Conservation (phyloP, 164 flowering plant genomes). For the Chimonanthus praecox region DNA sequence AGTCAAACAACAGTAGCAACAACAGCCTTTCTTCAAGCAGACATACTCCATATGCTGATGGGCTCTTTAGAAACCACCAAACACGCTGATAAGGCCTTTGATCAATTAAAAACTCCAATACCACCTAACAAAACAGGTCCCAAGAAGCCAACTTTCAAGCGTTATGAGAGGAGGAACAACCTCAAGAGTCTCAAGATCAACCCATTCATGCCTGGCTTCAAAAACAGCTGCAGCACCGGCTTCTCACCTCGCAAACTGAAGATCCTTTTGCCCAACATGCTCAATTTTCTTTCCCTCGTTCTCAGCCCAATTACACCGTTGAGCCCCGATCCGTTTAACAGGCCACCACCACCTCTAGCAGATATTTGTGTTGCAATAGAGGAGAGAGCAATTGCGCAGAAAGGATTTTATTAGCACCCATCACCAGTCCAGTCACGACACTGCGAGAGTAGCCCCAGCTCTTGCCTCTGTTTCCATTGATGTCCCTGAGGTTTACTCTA, state of each 20-base stretch:
- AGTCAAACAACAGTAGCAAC: slow-evolving; percentile 14
- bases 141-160: slow-evolving; percentile 75
- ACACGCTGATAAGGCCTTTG: slow-evolving; percentile 22
- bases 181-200: slow-evolving; percentile 72
- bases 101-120: slow-evolving; percentile 30
- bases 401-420: slow-evolving; percentile 79
- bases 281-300: slow-evolving; percentile 90
- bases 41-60: slow-evolving; percentile 88
- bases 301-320: slow-evolving; percentile 92
- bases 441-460: slow-evolving; percentile 70
- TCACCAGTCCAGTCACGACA: slow-evolving; percentile 41
- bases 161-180: slow-evolving; percentile 73
- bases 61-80: slow-evolving; percentile 58
- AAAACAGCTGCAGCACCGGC: slow-evolving; percentile 13
- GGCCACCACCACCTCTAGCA: slow-evolving; percentile 26
- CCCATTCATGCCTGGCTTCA: slow-evolving; percentile 36
- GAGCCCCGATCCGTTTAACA: slow-evolving; percentile 43
- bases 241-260: slow-evolving; percentile 53
- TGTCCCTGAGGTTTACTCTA: slow-evolving; percentile 44
- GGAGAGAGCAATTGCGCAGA: slow-evolving; percentile 84
- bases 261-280: slow-evolving; percentile 77
- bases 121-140: slow-evolving; percentile 56
- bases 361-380: slow-evolving; percentile 31
- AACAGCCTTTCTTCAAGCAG: slow-evolving; percentile 68
- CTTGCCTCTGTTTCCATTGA: slow-evolving; percentile 78